Evolutionary conservation across 306 rosid species (phyloP).

Genomic region (Macrotyloma uniflorum): DNA sequence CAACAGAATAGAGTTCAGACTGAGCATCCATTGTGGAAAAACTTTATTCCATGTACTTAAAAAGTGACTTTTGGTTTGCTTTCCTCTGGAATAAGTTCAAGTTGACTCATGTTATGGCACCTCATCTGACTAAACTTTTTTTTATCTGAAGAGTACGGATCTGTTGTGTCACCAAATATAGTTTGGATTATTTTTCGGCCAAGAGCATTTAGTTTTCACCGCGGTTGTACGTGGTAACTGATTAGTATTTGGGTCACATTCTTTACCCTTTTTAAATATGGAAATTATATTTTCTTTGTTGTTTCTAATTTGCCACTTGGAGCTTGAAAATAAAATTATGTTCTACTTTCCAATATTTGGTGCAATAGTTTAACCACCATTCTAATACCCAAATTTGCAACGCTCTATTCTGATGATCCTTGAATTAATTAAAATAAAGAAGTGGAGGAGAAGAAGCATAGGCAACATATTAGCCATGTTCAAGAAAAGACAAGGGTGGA

Average conservation of each 20-base stretch:
- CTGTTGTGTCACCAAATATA: constrained; percentile 26
- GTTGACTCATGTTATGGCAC: constrained; percentile 35
- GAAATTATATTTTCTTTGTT: not conserved
- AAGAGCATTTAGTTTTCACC: constrained; percentile 8
- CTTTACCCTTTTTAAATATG: not conserved
- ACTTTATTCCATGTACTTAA: constrained; percentile 33
- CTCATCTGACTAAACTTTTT: constrained; percentile 27
- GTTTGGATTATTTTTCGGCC: constrained; percentile 26
- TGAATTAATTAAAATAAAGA: not conserved
- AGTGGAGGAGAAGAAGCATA: too few species aligned
- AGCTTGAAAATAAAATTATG: not conserved
- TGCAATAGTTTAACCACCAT: not conserved
- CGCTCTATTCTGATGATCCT: not conserved
- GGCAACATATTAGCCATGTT: too few species aligned
- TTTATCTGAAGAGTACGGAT: constrained; percentile 12
- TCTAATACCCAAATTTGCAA: not conserved
- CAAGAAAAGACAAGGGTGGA: too few species aligned
- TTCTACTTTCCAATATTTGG: not conserved
- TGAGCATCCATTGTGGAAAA: constrained; percentile 20
- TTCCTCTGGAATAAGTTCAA: constrained; percentile 40
- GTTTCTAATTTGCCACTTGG: not conserved
- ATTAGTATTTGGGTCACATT: constrained; percentile 17
- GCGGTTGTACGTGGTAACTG: constrained; percentile 3
- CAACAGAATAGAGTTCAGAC: constrained; percentile 53
- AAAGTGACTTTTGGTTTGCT: constrained; percentile 26